Evolutionary conservation across 2,329 filamentous ascomycete genomes (phyloP).

Genomic region (Penicillium sp.): DNA sequence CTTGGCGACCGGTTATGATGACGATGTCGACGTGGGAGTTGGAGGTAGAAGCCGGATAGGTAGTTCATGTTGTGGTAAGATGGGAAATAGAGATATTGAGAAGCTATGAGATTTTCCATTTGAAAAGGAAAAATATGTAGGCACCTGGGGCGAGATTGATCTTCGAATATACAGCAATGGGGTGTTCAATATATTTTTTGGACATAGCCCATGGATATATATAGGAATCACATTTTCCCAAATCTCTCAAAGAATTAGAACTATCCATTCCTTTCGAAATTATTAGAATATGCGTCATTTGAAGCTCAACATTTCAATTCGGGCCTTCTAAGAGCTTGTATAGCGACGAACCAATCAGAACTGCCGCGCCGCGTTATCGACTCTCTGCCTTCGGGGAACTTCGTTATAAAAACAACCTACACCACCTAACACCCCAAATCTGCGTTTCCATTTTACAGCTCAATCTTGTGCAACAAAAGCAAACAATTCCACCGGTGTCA

Average conservation of each 20-base stretch:
- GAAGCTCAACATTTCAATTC: background rate
- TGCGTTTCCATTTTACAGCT: background rate
- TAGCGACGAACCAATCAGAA: constrained; percentile 2
- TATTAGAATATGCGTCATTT: background rate
- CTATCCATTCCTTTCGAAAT: background rate
- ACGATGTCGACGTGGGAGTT: no score
- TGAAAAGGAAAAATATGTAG: no score
- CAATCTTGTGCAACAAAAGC: constrained; percentile 4
- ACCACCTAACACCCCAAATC: background rate
- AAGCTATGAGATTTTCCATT: no score
- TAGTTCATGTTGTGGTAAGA: no score
- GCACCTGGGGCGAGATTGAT: no score
- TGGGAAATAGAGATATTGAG: no score
- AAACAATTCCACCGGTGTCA: constrained; percentile 11
- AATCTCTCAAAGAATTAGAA: background rate
- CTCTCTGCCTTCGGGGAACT: constrained; percentile 19
- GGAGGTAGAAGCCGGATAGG: no score
- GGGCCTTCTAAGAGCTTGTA: background rate
- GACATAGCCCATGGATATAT: no score
- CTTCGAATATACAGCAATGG: no score
- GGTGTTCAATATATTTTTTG: no score
- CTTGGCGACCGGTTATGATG: no score
- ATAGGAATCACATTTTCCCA: no score
- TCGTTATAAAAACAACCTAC: background rate
- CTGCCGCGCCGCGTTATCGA: constrained; percentile 25